Conservation (phyloP, 2,329 filamentous ascomycete genomes). For the Claviceps arundinis region DNA sequence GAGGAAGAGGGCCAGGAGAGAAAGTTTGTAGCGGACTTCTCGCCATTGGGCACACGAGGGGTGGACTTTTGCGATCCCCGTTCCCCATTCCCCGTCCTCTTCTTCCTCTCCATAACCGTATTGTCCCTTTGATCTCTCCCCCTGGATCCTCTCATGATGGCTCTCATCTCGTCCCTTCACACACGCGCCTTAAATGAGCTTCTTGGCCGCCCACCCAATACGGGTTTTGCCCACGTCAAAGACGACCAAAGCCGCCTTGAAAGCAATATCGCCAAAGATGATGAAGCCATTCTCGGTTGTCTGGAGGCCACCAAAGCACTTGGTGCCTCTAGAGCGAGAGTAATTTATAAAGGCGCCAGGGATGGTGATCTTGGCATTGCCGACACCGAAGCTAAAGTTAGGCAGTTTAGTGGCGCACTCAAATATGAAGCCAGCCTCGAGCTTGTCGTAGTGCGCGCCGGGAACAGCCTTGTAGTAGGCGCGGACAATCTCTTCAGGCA, state of each 20-base stretch:
- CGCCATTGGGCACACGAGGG: too few relatives aligned
- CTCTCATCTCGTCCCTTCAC: neutral
- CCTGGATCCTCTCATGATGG: neutral
- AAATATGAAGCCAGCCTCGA: conserved; percentile 29
- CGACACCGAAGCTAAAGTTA: conserved; percentile 40
- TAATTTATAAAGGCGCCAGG: conserved; percentile 36
- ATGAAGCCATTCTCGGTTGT: conserved; percentile 31
- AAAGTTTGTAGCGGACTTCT: too few relatives aligned
- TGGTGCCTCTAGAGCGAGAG: conserved; percentile 22
- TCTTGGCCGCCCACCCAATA: conserved; percentile 22
- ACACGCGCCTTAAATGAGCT: neutral
- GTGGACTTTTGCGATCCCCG: too few relatives aligned
- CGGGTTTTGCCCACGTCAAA: conserved; percentile 41
- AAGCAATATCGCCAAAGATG: conserved; percentile 48
- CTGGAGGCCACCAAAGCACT: conserved; percentile 56
- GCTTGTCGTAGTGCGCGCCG: conserved; percentile 19
- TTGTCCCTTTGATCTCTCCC: neutral
- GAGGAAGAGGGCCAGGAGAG: too few relatives aligned
- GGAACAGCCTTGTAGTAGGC: conserved; percentile 33
- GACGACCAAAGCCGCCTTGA: conserved; percentile 46
- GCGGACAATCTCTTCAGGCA: conserved; percentile 36
- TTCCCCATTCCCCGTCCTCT: too few relatives aligned
- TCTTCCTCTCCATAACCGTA: neutral
- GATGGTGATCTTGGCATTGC: conserved; percentile 40
- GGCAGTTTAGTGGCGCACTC: conserved; percentile 31